Conservation (phyloP, 257 asterid genomes). For the Coffea canephora region DNA sequence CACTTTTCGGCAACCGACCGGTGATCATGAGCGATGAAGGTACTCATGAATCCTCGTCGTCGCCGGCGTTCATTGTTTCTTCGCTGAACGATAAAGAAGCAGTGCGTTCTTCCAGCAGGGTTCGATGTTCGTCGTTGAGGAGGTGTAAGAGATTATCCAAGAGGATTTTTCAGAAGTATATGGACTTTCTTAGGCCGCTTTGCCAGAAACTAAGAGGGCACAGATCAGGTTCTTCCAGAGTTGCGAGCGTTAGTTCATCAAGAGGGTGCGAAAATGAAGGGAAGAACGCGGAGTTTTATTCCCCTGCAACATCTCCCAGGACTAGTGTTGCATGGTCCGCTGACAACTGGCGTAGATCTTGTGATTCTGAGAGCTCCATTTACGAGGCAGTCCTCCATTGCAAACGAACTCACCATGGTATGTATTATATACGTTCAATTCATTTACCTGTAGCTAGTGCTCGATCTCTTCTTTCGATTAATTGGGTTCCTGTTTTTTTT, state of each 20-base stretch:
- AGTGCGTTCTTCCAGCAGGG: constrained; percentile 19
- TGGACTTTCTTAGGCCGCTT: constrained; percentile 49
- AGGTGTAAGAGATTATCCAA: constrained; percentile 52
- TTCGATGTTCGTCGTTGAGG: constrained; percentile 45
- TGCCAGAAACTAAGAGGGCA: constrained; percentile 32
- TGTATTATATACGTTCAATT: neutral
- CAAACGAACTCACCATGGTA: constrained; percentile 72
- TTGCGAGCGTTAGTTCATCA: constrained; percentile 18
- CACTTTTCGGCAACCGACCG: constrained; percentile 32
- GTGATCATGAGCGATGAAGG: constrained; percentile 4
- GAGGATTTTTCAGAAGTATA: constrained; percentile 45
- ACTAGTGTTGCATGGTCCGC: constrained; percentile 57
- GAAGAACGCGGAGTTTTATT: constrained; percentile 31
- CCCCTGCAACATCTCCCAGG: constrained; percentile 58
- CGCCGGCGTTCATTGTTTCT: constrained; percentile 10
- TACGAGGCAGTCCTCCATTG: constrained; percentile 91
- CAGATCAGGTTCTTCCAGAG: constrained; percentile 26
- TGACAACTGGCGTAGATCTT: constrained; percentile 68
- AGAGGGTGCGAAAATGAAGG: constrained; percentile 6
- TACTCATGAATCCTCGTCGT: constrained; percentile 2
- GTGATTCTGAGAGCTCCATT: constrained; percentile 90
- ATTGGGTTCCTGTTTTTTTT: neutral
- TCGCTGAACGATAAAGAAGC: constrained; percentile 13
- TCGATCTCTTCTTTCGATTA: neutral
- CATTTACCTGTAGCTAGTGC: neutral